A percentile compares a stretch with the other conserved stretches of the same genome.
Conservation (phyloP, 1,284 basidiomycete species). For the Ceratobasidium sp. region DNA sequence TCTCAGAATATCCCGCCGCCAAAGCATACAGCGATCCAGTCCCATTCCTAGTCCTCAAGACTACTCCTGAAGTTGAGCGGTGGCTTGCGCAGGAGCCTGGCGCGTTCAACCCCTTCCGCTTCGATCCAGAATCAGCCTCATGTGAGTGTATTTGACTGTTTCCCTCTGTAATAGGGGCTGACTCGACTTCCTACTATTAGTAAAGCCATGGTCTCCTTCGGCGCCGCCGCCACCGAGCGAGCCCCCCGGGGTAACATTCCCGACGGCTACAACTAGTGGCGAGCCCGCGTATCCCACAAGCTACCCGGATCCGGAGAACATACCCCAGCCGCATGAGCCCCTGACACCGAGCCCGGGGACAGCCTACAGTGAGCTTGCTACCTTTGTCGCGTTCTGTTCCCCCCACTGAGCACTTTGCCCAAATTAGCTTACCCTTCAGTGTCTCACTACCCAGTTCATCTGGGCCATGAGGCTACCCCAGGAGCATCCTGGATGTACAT, state of each 20-base stretch:
- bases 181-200: conserved; percentile 2
- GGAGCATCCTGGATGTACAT: conserved; percentile 18
- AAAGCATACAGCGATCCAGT: conserved; percentile 40
- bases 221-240: conserved; percentile 1
- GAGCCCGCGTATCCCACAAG: neutral
- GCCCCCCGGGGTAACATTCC: conserved; percentile 12
- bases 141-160: conserved; percentile 4
- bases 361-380: conserved; percentile 6
- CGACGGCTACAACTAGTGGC: neutral
- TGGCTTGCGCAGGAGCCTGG: conserved; percentile 12
- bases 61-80: conserved; percentile 33
- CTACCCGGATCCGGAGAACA: conserved; percentile 1
- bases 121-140: conserved; percentile 21
- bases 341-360: conserved; percentile 31
- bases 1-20: conserved; percentile 35
- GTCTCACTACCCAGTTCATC: neutral
- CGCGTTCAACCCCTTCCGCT: conserved; percentile 28
- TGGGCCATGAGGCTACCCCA: neutral
- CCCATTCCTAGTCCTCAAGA: conserved; percentile 33
- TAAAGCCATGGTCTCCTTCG: conserved; percentile 26
- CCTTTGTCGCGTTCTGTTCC: neutral
- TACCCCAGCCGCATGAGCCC: conserved; percentile 3
- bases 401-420: neutral
- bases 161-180: neutral
- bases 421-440: neutral